phyloP scores from a whole-genome alignment of 2,329 filamentous ascomycete species.

The Neonectria sp. region DNA sequence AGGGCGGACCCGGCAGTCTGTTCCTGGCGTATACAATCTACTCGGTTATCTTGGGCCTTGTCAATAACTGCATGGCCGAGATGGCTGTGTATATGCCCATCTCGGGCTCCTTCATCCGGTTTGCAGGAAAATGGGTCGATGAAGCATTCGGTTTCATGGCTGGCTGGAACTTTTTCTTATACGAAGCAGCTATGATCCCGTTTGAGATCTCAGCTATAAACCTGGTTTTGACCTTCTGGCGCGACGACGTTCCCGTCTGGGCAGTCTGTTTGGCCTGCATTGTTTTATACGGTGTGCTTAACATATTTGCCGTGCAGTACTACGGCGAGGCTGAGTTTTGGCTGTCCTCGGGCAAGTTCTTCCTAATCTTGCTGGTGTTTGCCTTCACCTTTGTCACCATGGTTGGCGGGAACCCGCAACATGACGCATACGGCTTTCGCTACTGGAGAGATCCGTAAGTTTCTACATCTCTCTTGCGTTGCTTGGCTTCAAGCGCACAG shows the following conservation, averaged over 20 bases:
- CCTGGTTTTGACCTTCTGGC: constrained; percentile 55
- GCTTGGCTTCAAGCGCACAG: not conserved
- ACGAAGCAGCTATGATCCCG: constrained; percentile 64
- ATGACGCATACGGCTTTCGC: constrained; percentile 25
- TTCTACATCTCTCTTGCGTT: not conserved
- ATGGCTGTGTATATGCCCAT: constrained; percentile 63
- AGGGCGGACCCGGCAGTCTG: constrained; percentile 54
- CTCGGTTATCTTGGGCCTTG: constrained; percentile 56
- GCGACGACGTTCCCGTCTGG: constrained; percentile 39
- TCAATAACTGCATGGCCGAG: constrained; percentile 64
- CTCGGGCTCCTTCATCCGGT: constrained; percentile 61
- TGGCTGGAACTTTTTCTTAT: constrained; percentile 66
- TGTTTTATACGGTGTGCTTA: constrained; percentile 20
- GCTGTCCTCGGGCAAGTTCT: constrained; percentile 63
- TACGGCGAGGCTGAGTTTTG: constrained; percentile 68
- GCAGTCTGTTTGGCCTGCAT: constrained; percentile 33
- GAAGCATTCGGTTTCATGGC: constrained; percentile 62
- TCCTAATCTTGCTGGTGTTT: constrained; percentile 64
- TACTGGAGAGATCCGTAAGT: constrained; percentile 25
- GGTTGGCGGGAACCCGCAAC: constrained; percentile 23
- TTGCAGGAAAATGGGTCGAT: constrained; percentile 64
- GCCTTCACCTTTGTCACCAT: constrained; percentile 57
- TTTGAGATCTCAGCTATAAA: constrained; percentile 63
- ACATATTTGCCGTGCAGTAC: constrained; percentile 54
- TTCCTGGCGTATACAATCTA: constrained; percentile 60